These are phyloP conservation scores for Chrysosporium keratinophilum DNA, from an alignment of 2,329 filamentous ascomycete genomes.

Conservation along the genomic window DNA sequence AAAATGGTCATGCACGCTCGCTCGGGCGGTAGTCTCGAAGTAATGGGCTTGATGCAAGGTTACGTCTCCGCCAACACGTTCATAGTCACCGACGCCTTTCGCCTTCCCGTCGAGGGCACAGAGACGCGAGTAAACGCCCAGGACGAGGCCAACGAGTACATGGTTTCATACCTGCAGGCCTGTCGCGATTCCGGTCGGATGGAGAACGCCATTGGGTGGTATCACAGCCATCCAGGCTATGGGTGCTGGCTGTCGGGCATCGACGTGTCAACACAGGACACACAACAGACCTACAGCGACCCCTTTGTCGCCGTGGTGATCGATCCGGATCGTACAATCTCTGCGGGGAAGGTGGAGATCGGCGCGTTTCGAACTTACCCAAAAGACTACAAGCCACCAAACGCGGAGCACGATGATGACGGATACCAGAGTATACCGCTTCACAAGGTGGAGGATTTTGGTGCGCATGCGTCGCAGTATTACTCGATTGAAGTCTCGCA, in stretches of 20 bases:
- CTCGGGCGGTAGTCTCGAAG: slow-evolving; percentile 81
- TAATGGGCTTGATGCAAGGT: slow-evolving; percentile 98
- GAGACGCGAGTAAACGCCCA: slow-evolving; percentile 96
- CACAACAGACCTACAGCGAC: slow-evolving; percentile 76
- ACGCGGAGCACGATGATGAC: slow-evolving; percentile 34
- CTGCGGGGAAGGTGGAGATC: slow-evolving; percentile 90
- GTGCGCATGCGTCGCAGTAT: slow-evolving; percentile 80
- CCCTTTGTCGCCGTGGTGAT: slow-evolving; percentile 94
- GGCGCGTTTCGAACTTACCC: slow-evolving; percentile 92
- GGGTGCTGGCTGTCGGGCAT: slow-evolving; percentile 97
- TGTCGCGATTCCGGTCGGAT: slow-evolving; percentile 64
- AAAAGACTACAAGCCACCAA: slow-evolving; percentile 53
- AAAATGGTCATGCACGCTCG: slow-evolving; percentile 99
- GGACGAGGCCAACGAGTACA: slow-evolving; percentile 92
- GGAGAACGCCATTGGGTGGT: slow-evolving; percentile 96
- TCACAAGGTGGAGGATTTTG: slow-evolving; percentile 92
- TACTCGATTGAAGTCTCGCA: slow-evolving; percentile 85
- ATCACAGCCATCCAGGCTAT: slow-evolving; percentile 94
- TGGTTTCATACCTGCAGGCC: slow-evolving; percentile 70
- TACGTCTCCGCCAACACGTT: slow-evolving; percentile 76
- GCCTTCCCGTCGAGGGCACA: slow-evolving; percentile 92
- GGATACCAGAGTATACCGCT: slow-evolving; percentile 61
- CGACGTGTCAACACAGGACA: slow-evolving; percentile 77
- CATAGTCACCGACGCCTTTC: slow-evolving; percentile 87
- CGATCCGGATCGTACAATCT: slow-evolving; percentile 90